These are phyloP conservation scores for Saccharomyces eubayanus DNA, from an alignment of 805 yeast genomes.

Conservation along the genomic window DNA sequence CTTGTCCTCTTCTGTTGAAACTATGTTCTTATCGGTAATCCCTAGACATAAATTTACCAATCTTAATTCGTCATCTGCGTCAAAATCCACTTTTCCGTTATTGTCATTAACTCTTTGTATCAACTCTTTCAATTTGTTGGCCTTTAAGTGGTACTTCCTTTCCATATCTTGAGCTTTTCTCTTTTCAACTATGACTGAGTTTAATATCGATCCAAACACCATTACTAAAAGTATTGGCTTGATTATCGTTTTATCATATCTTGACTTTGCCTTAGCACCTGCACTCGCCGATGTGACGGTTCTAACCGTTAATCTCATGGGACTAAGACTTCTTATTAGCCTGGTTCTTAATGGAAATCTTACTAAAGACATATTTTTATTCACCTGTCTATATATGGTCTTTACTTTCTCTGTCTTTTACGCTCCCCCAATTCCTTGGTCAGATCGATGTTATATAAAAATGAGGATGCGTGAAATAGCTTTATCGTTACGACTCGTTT, in stretches of 20 bases:
- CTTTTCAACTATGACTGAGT: constrained; percentile 38
- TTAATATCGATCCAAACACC: constrained; percentile 40
- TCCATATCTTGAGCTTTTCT: constrained; percentile 35
- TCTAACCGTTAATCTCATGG: not conserved
- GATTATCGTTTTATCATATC: constrained; percentile 30
- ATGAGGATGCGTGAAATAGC: not conserved
- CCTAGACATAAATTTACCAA: constrained; percentile 31
- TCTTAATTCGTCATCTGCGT: constrained; percentile 36
- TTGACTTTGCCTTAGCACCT: constrained; percentile 7
- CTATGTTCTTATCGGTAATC: constrained; percentile 15
- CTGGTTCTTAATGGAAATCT: not conserved
- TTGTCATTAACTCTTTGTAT: constrained; percentile 27
- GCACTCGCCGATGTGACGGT: not conserved
- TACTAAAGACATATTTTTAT: not conserved
- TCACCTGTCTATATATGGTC: not conserved
- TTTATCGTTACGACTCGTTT: not conserved
- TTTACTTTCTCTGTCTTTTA: not conserved
- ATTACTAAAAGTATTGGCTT: constrained; percentile 37
- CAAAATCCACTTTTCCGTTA: constrained; percentile 33
- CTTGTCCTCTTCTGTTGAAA: constrained; percentile 5
- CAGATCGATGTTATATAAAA: not conserved
- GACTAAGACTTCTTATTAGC: not conserved
- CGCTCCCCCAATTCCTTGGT: not conserved
- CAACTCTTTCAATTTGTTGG: constrained; percentile 33
- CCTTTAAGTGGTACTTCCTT: constrained; percentile 32